phyloP scores from a whole-genome alignment of 2,329 filamentous ascomycete species.

The Cladosporium oxysporum region DNA sequence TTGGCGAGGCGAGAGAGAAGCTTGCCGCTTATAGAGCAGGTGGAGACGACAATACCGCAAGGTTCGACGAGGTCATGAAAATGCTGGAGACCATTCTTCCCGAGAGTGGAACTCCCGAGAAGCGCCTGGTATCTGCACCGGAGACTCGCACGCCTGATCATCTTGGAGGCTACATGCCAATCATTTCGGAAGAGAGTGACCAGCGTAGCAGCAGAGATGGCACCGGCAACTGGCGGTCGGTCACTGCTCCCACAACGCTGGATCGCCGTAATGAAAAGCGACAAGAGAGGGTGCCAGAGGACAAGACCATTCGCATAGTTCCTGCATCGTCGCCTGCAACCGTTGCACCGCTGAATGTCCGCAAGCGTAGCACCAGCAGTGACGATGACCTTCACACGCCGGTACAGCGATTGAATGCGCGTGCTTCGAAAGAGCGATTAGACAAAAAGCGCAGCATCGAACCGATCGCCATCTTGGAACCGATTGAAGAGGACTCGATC shows the following conservation, averaged over 20 bases:
- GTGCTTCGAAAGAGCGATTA: constrained; percentile 27
- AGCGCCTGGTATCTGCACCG: constrained; percentile 52
- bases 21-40: constrained; percentile 55
- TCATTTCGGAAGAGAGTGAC: constrained; percentile 54
- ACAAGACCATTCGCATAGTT: constrained; percentile 59
- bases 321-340: constrained; percentile 52
- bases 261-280: constrained; percentile 22
- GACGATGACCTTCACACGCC: constrained; percentile 27
- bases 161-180: constrained; percentile 44
- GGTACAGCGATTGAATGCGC: constrained; percentile 22
- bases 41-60: constrained; percentile 48
- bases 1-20: constrained; percentile 60
- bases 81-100: constrained; percentile 41
- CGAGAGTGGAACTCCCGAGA: constrained; percentile 25
- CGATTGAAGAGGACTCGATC: constrained; percentile 34
- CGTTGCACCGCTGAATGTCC: constrained; percentile 57
- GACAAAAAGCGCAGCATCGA: constrained; percentile 25
- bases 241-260: constrained; percentile 44
- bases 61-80: constrained; percentile 61
- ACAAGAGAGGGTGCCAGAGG: constrained; percentile 32
- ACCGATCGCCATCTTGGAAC: constrained; percentile 28
- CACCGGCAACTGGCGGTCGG: constrained; percentile 41
- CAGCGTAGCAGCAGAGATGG: constrained; percentile 35
- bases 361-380: constrained; percentile 47
- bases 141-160: constrained; percentile 35